Conservation (phyloP, 2,329 filamentous ascomycete genomes). For the Xylaria sp. region DNA sequence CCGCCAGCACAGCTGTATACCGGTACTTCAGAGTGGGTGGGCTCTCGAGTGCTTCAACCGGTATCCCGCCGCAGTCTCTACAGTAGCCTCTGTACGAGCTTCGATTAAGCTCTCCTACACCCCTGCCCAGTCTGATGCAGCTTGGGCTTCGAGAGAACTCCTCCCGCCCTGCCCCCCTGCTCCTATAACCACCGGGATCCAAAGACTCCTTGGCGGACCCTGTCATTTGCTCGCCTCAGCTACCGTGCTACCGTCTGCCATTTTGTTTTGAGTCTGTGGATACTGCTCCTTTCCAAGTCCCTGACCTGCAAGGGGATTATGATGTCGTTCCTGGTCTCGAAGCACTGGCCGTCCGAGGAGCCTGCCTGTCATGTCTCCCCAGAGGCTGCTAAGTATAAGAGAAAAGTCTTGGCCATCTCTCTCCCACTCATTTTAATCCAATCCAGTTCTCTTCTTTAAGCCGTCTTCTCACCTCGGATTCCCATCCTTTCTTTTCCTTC, state of each 20-base stretch:
- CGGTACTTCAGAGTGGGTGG: background rate
- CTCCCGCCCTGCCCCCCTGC: conserved; percentile 39
- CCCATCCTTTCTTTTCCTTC: conserved; percentile 51
- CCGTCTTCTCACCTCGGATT: conserved; percentile 45
- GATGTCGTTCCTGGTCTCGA: conserved; percentile 47
- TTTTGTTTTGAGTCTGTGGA: conserved; percentile 57
- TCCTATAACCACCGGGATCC: conserved; percentile 30
- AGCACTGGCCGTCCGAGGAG: conserved; percentile 44
- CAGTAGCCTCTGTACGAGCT: background rate
- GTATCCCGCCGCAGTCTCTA: background rate
- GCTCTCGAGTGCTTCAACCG: conserved; percentile 2
- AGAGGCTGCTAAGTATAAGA: conserved; percentile 53
- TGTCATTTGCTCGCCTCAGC: conserved; percentile 49
- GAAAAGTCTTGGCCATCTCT: conserved; percentile 54
- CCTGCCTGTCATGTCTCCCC: conserved; percentile 37
- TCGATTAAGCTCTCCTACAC: conserved; percentile 39
- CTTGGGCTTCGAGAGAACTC: conserved; percentile 38
- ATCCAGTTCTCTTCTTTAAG: conserved; percentile 45
- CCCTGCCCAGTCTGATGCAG: conserved; percentile 42
- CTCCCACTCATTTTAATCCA: conserved; percentile 46
- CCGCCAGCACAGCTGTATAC: conserved; percentile 1
- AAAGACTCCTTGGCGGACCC: conserved; percentile 43
- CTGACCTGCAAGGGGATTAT: conserved; percentile 43
- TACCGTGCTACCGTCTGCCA: conserved; percentile 48
- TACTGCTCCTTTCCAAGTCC: conserved; percentile 50